Percentiles rank a stretch among this genome's conserved stretches.
Conservation (phyloP, 179 eudicot genomes). For the Carnegiea gigantea region DNA sequence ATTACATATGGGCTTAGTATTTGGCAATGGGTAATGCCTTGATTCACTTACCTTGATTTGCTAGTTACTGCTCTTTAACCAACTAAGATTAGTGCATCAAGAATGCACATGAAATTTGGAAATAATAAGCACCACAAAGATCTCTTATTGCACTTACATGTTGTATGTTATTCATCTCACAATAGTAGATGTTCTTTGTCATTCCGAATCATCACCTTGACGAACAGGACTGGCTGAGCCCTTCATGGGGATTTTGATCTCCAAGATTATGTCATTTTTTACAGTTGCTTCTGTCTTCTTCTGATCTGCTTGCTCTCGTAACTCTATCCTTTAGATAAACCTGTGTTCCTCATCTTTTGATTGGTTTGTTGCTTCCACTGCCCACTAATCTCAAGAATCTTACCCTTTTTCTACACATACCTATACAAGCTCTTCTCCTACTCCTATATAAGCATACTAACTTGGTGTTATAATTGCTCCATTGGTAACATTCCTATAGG, state of each 20-base stretch:
- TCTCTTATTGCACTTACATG: conserved; percentile 25
- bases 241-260: conserved; percentile 65
- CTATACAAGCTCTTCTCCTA: conserved; percentile 42
- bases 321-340: conserved; percentile 68
- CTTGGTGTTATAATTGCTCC: conserved; percentile 4
- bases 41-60: too few relatives aligned
- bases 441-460: conserved; percentile 41
- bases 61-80: too few relatives aligned
- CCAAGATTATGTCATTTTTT: conserved; percentile 45
- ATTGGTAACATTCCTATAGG: not conserved
- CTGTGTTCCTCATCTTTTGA: conserved; percentile 49
- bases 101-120: not conserved
- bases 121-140: not conserved
- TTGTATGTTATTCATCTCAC: conserved; percentile 26
- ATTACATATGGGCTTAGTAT: too few relatives aligned
- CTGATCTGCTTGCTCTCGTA: conserved; percentile 72
- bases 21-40: too few relatives aligned
- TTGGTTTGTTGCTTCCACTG: conserved; percentile 47
- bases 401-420: conserved; percentile 66
- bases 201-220: conserved; percentile 33
- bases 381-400: conserved; percentile 70
- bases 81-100: not conserved
- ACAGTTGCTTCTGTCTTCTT: conserved; percentile 56
- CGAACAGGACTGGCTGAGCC: conserved; percentile 30
- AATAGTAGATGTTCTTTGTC: conserved; percentile 1